Conservation (phyloP, 495 filamentous ascomycete species). For the Aspergillus ostianus region DNA sequence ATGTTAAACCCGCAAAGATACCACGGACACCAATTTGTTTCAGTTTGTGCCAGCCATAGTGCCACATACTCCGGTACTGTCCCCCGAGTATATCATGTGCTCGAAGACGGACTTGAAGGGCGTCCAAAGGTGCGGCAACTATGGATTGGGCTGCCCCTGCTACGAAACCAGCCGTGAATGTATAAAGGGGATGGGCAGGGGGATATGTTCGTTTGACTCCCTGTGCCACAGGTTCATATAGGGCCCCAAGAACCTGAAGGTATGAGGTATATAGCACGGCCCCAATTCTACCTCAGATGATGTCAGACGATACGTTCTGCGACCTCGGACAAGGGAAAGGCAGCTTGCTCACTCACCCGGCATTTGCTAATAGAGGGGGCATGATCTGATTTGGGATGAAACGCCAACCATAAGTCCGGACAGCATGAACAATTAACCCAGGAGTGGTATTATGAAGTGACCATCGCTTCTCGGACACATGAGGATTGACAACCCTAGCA, state of each 20-base stretch:
- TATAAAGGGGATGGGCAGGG: slow-evolving; percentile 60
- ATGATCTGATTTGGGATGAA: slow-evolving; percentile 87
- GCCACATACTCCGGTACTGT: slow-evolving; percentile 78
- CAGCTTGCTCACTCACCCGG: slow-evolving; percentile 42
- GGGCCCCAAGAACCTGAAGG: slow-evolving; percentile 68
- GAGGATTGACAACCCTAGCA: slow-evolving; percentile 66
- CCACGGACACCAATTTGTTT: slow-evolving; percentile 75
- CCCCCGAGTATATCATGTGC: slow-evolving; percentile 65
- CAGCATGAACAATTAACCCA: slow-evolving; percentile 73
- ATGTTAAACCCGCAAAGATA: slow-evolving; percentile 76
- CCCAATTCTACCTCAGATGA: slow-evolving; percentile 57
- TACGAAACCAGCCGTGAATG: slow-evolving; percentile 73
- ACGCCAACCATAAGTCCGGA: slow-evolving; percentile 76
- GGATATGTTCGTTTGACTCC: slow-evolving; percentile 71
- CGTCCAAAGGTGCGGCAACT: slow-evolving; percentile 84
- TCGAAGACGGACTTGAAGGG: slow-evolving; percentile 76
- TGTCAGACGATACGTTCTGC: slow-evolving; percentile 7
- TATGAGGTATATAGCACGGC: slow-evolving; percentile 87
- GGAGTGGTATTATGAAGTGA: slow-evolving; percentile 75
- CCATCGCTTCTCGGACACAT: slow-evolving; percentile 55
- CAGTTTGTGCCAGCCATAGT: slow-evolving; percentile 70
- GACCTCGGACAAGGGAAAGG: background rate
- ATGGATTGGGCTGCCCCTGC: slow-evolving; percentile 78
- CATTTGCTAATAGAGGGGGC: slow-evolving; percentile 82
- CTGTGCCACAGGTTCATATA: slow-evolving; percentile 71